A percentile compares a stretch with the other conserved stretches of the same genome.
phyloP scores from a whole-genome alignment of 495 filamentous ascomycete species.

The Hypoxylon perforatum region DNA sequence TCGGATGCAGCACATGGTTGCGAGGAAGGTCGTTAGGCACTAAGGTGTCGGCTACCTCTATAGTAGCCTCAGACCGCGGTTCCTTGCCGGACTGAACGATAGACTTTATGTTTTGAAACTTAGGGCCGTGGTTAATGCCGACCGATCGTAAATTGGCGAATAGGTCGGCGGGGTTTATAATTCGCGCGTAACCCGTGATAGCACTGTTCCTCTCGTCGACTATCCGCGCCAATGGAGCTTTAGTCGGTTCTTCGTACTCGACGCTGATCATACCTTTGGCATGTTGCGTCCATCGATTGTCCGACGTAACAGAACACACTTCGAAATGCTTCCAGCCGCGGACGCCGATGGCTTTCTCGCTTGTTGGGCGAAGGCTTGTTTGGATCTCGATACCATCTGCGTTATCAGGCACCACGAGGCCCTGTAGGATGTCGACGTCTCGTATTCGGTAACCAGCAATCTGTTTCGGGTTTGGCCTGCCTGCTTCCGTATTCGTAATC shows the following conservation, averaged over 20 bases:
- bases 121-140: conserved; percentile 30
- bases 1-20: no score
- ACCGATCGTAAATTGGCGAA: conserved; percentile 19
- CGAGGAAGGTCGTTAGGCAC: no score
- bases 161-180: conserved; percentile 21
- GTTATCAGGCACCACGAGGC: conserved; percentile 42
- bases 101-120: conserved; percentile 42
- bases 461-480: background rate
- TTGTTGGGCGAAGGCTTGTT: conserved; percentile 38
- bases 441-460: conserved; percentile 21
- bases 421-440: conserved; percentile 41
- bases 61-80: background rate
- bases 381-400: conserved; percentile 48
- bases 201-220: conserved; percentile 8
- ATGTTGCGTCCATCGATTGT: conserved; percentile 26
- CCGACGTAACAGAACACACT: conserved; percentile 23
- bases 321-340: conserved; percentile 34
- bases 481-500: conserved; percentile 29
- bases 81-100: conserved; percentile 1
- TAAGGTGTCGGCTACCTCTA: conserved; percentile 34
- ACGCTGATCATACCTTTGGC: no score
- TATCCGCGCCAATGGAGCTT: no score
- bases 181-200: background rate
- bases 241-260: no score
- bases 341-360: conserved; percentile 13